phyloP scores from a whole-genome alignment of 208 protist species.

The Phytomonas serpens region DNA sequence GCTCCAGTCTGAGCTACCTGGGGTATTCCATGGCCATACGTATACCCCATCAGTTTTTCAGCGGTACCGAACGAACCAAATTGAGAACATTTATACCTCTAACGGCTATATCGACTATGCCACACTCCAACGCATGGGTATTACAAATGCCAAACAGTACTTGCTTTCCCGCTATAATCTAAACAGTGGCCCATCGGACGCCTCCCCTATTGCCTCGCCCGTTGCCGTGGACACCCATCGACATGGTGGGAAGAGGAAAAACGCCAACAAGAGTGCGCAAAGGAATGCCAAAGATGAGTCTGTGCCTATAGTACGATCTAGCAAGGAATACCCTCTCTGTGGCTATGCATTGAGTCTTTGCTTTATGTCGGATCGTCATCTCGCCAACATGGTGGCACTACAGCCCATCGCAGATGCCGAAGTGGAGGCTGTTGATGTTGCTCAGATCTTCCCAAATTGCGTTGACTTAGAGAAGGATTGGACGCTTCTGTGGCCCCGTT shows the following conservation, averaged over 20 bases:
- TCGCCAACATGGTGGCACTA: slow-evolving; percentile 41
- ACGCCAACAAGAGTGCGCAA: neutral
- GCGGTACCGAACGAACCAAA: slow-evolving; percentile 24
- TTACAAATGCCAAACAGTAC: slow-evolving; percentile 56
- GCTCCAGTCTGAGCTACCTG: slow-evolving; percentile 37
- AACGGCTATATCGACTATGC: slow-evolving; percentile 72
- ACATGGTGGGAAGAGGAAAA: slow-evolving; percentile 14
- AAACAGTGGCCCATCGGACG: slow-evolving; percentile 4
- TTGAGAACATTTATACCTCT: slow-evolving; percentile 68
- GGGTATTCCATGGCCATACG: slow-evolving; percentile 33
- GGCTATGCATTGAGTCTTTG: slow-evolving; percentile 44
- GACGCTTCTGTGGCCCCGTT: slow-evolving; percentile 26
- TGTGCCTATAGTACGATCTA: slow-evolving; percentile 20
- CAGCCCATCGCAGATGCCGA: slow-evolving; percentile 46
- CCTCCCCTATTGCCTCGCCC: neutral
- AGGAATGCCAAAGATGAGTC: neutral
- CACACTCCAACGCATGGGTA: slow-evolving; percentile 32
- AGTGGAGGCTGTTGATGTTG: slow-evolving; percentile 32
- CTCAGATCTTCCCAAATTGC: slow-evolving; percentile 29
- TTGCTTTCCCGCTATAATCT: slow-evolving; percentile 51
- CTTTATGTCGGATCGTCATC: slow-evolving; percentile 53
- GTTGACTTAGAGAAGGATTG: slow-evolving; percentile 50
- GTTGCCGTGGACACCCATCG: slow-evolving; percentile 4
- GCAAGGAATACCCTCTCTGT: slow-evolving; percentile 36
- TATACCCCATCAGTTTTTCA: slow-evolving; percentile 56